A percentile compares a stretch with the other conserved stretches of the same genome.
Conservation (phyloP, 768 basidiomycete species). For the Pisolithus marmoratus region DNA sequence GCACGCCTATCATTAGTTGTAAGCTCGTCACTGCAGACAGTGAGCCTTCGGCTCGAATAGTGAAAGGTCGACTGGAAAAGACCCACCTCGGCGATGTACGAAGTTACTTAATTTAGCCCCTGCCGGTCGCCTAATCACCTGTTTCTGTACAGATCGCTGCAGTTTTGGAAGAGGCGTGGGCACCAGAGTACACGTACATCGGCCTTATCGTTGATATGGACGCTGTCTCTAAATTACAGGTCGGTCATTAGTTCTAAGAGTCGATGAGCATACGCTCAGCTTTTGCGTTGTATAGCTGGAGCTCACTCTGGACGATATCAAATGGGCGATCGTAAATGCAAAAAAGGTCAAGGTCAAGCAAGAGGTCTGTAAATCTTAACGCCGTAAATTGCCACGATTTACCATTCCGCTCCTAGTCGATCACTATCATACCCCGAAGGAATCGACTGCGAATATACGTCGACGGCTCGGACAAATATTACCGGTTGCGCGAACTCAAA, state of each 20-base stretch:
- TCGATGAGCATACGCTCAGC: neutral
- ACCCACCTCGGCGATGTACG: conserved; percentile 87
- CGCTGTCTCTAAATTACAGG: conserved; percentile 86
- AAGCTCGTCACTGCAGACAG: conserved; percentile 80
- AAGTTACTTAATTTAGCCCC: conserved; percentile 15
- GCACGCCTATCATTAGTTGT: conserved; percentile 97
- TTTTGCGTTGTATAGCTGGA: conserved; percentile 57
- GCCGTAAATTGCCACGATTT: neutral
- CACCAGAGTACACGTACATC: conserved; percentile 86
- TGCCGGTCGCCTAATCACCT: neutral
- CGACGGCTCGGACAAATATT: conserved; percentile 74
- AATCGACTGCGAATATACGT: conserved; percentile 76
- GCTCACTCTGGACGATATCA: conserved; percentile 86
- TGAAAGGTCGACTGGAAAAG: conserved; percentile 94
- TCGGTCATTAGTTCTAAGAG: conserved; percentile 19
- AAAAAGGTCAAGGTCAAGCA: conserved; percentile 93
- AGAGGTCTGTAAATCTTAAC: conserved; percentile 42
- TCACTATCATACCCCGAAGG: conserved; percentile 69
- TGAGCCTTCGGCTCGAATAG: conserved; percentile 95
- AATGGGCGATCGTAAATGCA: conserved; percentile 80
- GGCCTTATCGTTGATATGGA: conserved; percentile 88
- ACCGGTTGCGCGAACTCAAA: conserved; percentile 80
- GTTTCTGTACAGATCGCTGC: conserved; percentile 57
- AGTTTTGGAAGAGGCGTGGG: conserved; percentile 94
- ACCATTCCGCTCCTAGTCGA: conserved; percentile 43